These are phyloP conservation scores for Allomyces macrogynus DNA, from an alignment of 192 early-diverging fungal species.

Conservation along the genomic window DNA sequence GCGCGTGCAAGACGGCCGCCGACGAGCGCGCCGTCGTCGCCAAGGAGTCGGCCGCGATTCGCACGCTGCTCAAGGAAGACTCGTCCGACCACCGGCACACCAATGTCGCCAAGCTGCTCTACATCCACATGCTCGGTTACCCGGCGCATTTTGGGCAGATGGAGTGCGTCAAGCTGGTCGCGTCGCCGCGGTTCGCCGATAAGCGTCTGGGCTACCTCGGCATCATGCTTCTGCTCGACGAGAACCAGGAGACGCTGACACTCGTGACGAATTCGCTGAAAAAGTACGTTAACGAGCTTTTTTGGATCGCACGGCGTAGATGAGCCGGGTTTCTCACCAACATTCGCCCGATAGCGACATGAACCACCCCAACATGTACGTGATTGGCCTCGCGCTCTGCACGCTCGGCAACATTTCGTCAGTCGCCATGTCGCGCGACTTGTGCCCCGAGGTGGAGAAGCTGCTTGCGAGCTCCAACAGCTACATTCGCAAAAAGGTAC, in stretches of 20 bases:
- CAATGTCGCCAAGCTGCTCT: constrained; percentile 93
- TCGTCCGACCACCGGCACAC: constrained; percentile 71
- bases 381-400: constrained; percentile 90
- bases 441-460: constrained; percentile 83
- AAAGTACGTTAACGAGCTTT: constrained; percentile 44
- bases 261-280: constrained; percentile 95
- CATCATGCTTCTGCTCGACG: constrained; percentile 91
- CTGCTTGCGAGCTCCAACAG: constrained; percentile 73
- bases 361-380: constrained; percentile 86
- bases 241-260: constrained; percentile 92
- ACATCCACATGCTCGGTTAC: constrained; percentile 96
- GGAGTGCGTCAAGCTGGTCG: constrained; percentile 94
- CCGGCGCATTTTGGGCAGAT: constrained; percentile 99
- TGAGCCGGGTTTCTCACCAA: background rate
- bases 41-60: constrained; percentile 83
- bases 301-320: background rate
- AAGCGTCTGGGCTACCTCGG: constrained; percentile 97
- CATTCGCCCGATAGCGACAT: constrained; percentile 46
- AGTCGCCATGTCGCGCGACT: constrained; percentile 81
- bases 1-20: constrained; percentile 92
- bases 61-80: constrained; percentile 93
- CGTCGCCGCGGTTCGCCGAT: constrained; percentile 79
- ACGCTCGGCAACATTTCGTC: constrained; percentile 95
- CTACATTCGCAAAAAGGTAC: constrained; percentile 91
- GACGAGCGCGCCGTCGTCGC: constrained; percentile 96